phyloP scores from a whole-genome alignment of 2,329 filamentous ascomycete species.

The Colletotrichum sp. region DNA sequence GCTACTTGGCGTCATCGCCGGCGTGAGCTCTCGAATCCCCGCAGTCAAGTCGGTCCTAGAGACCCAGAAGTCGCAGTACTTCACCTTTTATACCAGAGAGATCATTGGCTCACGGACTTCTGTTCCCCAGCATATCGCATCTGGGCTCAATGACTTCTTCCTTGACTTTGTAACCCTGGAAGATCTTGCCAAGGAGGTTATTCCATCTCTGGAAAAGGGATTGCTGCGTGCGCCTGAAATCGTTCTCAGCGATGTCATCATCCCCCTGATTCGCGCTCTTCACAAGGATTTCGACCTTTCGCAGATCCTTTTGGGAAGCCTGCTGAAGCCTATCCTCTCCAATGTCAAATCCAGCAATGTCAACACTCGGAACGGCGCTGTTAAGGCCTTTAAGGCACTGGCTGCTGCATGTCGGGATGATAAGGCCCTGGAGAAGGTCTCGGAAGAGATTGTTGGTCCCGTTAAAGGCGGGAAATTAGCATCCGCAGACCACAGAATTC shows the following conservation, averaged over 20 bases:
- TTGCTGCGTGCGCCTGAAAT: conserved; percentile 90
- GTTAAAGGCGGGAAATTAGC: conserved; percentile 85
- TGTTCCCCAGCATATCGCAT: conserved; percentile 74
- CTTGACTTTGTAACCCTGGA: conserved; percentile 72
- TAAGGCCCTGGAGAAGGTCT: conserved; percentile 66
- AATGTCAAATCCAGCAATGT: conserved; percentile 91
- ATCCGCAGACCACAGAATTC: conserved; percentile 81
- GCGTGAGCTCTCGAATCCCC: conserved; percentile 78
- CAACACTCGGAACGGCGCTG: conserved; percentile 75
- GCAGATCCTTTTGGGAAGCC: conserved; percentile 69
- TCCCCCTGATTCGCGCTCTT: conserved; percentile 74
- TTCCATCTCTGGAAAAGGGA: conserved; percentile 86
- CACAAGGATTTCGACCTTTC: conserved; percentile 78
- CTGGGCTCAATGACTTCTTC: conserved; percentile 84
- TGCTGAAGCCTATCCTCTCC: conserved; percentile 87
- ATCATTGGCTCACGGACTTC: conserved; percentile 78
- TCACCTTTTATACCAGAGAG: conserved; percentile 85
- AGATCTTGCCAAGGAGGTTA: conserved; percentile 76
- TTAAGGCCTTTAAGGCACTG: conserved; percentile 76
- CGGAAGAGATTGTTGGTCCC: conserved; percentile 79
- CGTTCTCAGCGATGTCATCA: conserved; percentile 79
- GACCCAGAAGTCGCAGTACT: conserved; percentile 72
- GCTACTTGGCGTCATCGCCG: conserved; percentile 84
- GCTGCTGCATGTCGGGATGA: conserved; percentile 65
- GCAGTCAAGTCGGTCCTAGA: conserved; percentile 67